Percentiles rank a stretch among this genome's conserved stretches.
These are phyloP conservation scores for Macrophomina tecta DNA, from an alignment of 2,329 filamentous ascomycete genomes.

Conservation along the genomic window DNA sequence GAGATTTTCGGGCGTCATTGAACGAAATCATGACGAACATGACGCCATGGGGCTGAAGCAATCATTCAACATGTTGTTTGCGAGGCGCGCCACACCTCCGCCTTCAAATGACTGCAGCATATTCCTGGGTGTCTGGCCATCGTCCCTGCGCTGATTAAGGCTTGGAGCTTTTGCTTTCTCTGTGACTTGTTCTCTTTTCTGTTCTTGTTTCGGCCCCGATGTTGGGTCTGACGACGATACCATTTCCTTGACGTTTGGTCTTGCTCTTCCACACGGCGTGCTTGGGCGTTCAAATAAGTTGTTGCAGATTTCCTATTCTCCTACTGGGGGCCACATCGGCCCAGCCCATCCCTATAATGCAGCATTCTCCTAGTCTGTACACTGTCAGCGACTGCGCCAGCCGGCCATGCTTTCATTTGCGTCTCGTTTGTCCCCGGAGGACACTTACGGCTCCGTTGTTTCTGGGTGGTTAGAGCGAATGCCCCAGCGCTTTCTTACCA, in stretches of 20 bases:
- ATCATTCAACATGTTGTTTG: not conserved
- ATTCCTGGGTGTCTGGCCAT: not conserved
- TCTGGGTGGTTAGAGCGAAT: slow-evolving; percentile 21
- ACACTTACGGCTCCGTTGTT: slow-evolving; percentile 10
- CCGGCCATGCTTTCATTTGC: slow-evolving; percentile 19
- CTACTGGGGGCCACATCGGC: slow-evolving; percentile 11
- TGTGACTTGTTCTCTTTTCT: slow-evolving; percentile 8
- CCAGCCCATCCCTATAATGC: slow-evolving; percentile 22
- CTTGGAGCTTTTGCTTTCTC: slow-evolving; percentile 22
- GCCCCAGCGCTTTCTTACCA: slow-evolving; percentile 14
- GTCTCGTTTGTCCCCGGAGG: slow-evolving; percentile 10
- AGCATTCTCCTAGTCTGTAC: slow-evolving; percentile 24
- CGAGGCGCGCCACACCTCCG: not conserved
- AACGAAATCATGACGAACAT: not conserved
- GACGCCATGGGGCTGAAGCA: not conserved
- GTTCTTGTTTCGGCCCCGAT: not conserved
- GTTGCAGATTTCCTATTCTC: slow-evolving; percentile 3
- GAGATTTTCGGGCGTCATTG: not conserved
- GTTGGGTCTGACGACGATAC: slow-evolving; percentile 27
- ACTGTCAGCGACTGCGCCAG: slow-evolving; percentile 3
- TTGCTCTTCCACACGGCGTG: slow-evolving; percentile 5
- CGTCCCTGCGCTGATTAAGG: not conserved
- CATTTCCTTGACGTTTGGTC: slow-evolving; percentile 26
- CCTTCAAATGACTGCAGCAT: not conserved
- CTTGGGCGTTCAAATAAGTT: slow-evolving; percentile 5